A percentile compares a stretch with the other conserved stretches of the same genome.
phyloP scores from a whole-genome alignment of 192 early-diverging fungal species.

The Backusella circina region DNA sequence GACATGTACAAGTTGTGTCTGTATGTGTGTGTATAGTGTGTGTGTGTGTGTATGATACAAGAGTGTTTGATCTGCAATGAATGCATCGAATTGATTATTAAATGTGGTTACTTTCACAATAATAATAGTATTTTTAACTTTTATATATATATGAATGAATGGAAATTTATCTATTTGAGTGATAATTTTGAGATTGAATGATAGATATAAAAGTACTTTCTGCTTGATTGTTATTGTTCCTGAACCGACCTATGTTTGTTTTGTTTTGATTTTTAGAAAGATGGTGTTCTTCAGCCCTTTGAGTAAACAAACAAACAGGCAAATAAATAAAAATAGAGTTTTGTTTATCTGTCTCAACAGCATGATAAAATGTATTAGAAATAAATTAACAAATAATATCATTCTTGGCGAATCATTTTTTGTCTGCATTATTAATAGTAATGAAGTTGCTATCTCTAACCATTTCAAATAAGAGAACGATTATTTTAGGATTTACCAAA shows the following conservation, averaged over 20 bases:
- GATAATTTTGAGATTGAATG: too few relatives aligned
- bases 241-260: neutral
- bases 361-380: neutral
- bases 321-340: neutral
- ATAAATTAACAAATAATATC: neutral
- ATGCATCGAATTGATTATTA: neutral
- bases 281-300: neutral
- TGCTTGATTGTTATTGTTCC: neutral
- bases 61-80: neutral
- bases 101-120: neutral
- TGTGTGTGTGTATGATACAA: too few relatives aligned
- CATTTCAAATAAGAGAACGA: neutral
- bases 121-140: neutral
- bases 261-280: neutral
- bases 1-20: neutral
- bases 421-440: neutral
- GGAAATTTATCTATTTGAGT: too few relatives aligned
- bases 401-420: neutral
- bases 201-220: too few relatives aligned
- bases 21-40: too few relatives aligned
- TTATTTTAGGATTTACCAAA: slow-evolving; percentile 12
- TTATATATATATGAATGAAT: too few relatives aligned
- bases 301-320: neutral
- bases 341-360: slow-evolving; percentile 1
- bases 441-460: neutral